These are phyloP conservation scores for Calendula officinalis DNA, from an alignment of 129 eudicot genomes.

Conservation along the genomic window DNA sequence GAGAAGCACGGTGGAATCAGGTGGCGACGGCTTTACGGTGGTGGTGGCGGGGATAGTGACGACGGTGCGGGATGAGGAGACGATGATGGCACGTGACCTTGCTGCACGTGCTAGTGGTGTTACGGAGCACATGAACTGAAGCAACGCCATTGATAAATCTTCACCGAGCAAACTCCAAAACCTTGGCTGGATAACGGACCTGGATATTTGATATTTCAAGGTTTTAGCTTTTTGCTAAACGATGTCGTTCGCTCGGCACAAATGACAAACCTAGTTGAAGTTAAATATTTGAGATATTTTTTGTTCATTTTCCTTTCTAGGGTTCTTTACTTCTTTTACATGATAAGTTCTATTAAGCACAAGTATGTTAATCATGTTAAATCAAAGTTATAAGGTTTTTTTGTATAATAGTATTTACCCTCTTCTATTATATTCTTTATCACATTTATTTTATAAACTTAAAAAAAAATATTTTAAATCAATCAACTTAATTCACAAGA, in stretches of 20 bases:
- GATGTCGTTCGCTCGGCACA: neutral
- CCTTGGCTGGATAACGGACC: constrained; percentile 19
- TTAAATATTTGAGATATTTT: too few species aligned
- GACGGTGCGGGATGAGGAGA: constrained; percentile 37
- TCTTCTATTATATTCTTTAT: too few species aligned
- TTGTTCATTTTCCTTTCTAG: neutral
- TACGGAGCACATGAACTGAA: constrained; percentile 47
- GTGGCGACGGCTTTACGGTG: constrained; percentile 23
- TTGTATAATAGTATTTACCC: too few species aligned
- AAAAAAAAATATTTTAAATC: too few species aligned
- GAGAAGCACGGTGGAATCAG: constrained; percentile 63
- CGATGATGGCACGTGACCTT: constrained; percentile 51
- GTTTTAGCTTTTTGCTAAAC: neutral
- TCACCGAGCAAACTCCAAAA: constrained; percentile 14
- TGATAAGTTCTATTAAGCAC: too few species aligned
- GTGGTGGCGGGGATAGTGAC: constrained; percentile 26
- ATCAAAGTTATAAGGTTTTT: too few species aligned
- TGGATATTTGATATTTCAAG: constrained; percentile 28
- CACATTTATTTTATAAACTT: too few species aligned
- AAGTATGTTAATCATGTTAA: too few species aligned
- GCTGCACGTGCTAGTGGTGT: constrained; percentile 63
- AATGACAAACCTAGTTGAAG: too few species aligned
- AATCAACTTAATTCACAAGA: too few species aligned
- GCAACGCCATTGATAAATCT: constrained; percentile 49
- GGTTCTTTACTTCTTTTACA: too few species aligned